Evolutionary conservation across 352 stramenopile genomes (phyloP).

Genomic region (Elongisporangium senticosum): DNA sequence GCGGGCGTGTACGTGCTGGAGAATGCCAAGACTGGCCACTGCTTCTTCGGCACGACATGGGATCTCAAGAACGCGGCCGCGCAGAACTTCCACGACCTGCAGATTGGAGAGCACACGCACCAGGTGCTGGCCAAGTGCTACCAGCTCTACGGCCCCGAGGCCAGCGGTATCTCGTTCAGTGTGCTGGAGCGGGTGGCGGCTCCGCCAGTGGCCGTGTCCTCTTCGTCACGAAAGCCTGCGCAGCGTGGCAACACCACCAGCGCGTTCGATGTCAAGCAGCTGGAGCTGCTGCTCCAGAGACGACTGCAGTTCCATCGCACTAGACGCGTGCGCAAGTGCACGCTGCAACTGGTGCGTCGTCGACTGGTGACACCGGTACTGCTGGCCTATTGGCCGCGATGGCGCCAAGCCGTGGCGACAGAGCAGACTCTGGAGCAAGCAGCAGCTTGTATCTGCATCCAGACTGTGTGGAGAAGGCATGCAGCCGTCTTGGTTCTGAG

Average conservation of each 20-base stretch:
- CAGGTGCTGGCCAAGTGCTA: constrained; percentile 33
- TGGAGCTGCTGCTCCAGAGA: constrained; percentile 38
- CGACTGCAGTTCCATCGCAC: constrained; percentile 32
- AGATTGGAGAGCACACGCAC: constrained; percentile 35
- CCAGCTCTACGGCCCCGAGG: constrained; percentile 32
- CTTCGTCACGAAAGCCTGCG: constrained; percentile 5
- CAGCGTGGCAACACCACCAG: constrained; percentile 4
- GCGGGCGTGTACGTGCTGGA: constrained; percentile 63
- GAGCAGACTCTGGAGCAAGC: constrained; percentile 15
- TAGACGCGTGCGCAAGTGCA: constrained; percentile 18
- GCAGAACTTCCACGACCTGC: constrained; percentile 44
- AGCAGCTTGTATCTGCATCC: constrained; percentile 31
- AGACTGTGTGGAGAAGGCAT: constrained; percentile 9
- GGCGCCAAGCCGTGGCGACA: constrained; percentile 10
- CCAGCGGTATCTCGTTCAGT: constrained; percentile 41
- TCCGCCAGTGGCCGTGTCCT: constrained; percentile 6
- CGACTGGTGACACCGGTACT: constrained; percentile 32
- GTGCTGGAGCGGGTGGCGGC: constrained; percentile 44
- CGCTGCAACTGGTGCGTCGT: constrained; percentile 29
- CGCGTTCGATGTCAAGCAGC: constrained; percentile 44
- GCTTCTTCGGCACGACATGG: constrained; percentile 66
- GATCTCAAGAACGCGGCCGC: constrained; percentile 51
- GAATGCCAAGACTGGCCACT: constrained; percentile 55
- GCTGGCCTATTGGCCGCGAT: constrained; percentile 24
- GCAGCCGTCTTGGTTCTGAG: neutral